Percentiles rank a stretch among this genome's conserved stretches.
Conservation (phyloP, 225 moss, liverwort and hornwort species). For the Climacium dendroides region DNA sequence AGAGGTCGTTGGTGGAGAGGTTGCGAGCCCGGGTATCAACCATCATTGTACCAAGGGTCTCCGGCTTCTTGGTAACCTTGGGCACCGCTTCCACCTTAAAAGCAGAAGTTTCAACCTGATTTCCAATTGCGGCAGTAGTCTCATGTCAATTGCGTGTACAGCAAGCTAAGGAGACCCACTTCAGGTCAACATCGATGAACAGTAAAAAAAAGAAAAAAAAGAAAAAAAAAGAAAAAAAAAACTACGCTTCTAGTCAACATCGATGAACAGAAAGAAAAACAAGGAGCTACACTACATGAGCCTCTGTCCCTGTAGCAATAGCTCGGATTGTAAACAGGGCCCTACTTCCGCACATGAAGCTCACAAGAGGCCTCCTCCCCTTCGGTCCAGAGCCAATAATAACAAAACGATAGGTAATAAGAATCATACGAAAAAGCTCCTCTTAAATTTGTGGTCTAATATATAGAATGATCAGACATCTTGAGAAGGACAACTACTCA, state of each 20-base stretch:
- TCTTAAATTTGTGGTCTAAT: background rate
- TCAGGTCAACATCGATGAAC: background rate
- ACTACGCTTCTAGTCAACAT: background rate
- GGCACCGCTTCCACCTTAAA: background rate
- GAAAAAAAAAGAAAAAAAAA: background rate
- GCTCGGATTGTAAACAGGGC: background rate
- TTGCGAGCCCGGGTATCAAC: background rate
- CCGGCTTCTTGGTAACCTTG: background rate
- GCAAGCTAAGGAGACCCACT: background rate
- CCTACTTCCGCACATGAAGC: background rate
- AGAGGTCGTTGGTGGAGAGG: background rate
- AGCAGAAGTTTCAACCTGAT: background rate
- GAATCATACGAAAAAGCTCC: background rate
- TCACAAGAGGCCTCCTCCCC: no score
- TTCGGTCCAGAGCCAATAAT: background rate
- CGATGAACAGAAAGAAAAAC: background rate
- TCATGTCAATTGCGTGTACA: background rate
- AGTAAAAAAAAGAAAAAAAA: background rate
- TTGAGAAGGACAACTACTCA: background rate
- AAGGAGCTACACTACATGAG: background rate
- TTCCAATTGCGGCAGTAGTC: background rate
- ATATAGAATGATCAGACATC: background rate
- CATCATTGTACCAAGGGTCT: background rate
- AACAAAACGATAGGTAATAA: background rate
- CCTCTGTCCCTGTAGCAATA: background rate